phyloP scores from a whole-genome alignment of 768 basidiomycete species.

The Lentinula sp. region DNA sequence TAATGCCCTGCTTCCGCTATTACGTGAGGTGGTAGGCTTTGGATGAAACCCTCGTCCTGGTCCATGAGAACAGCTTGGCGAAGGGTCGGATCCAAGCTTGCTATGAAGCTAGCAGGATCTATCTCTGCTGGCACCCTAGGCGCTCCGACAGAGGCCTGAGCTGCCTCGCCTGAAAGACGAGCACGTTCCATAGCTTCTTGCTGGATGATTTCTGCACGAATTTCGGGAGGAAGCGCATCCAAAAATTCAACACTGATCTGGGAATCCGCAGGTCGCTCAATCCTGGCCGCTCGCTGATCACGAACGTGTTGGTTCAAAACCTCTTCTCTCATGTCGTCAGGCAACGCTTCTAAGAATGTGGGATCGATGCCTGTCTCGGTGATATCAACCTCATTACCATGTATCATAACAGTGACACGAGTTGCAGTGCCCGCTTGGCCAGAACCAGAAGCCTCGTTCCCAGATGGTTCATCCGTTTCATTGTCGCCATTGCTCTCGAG shows the following conservation, averaged over 20 bases:
- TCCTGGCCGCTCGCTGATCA: conserved; percentile 76
- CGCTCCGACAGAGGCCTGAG: conserved; percentile 26
- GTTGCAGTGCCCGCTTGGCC: conserved; percentile 26
- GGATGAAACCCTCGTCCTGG: conserved; percentile 80
- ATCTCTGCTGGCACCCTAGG: conserved; percentile 59
- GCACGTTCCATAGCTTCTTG: conserved; percentile 86
- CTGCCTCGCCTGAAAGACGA: conserved; percentile 39
- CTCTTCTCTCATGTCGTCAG: conserved; percentile 98
- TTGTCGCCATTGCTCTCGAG: conserved; percentile 6
- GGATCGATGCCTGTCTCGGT: conserved; percentile 99
- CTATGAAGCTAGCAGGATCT: conserved; percentile 88
- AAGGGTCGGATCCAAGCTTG: conserved; percentile 82
- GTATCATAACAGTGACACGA: conserved; percentile 84
- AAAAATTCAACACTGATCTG: conserved; percentile 94
- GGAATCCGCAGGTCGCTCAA: conserved; percentile 72
- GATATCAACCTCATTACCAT: conserved; percentile 92
- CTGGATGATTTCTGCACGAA: conserved; percentile 94
- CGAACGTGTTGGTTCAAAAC: conserved; percentile 96
- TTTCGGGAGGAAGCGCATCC: conserved; percentile 92
- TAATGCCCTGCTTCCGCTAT: conserved; percentile 76
- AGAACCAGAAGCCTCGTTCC: conserved; percentile 20
- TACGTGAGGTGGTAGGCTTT: conserved; percentile 77
- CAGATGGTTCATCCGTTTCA: conserved; percentile 5
- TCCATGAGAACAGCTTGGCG: conserved; percentile 90
- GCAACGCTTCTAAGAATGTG: conserved; percentile 94